Evolutionary conservation across 352 stramenopile species (phyloP), one percentile per base, ranked within the genome.

Genomic region (Pythium phragmiticola): DNA sequence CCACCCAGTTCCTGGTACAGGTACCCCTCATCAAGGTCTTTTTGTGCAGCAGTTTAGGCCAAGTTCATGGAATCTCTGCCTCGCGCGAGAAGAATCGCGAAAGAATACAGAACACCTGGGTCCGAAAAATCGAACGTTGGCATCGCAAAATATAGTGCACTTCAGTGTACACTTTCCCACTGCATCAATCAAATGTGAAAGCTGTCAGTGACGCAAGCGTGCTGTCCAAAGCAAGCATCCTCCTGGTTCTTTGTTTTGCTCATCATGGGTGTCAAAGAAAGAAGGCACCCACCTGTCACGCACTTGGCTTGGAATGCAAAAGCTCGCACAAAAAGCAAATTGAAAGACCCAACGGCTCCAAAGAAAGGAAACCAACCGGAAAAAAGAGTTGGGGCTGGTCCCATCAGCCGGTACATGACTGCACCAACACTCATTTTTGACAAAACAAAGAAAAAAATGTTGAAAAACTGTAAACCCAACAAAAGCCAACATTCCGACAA

Each of bases 331-430:
- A 19, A 58, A 30, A 47, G 39, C 36, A 37, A 47, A 12, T n/a
- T 3, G 9, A 46, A 51, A 57, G 39, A 43, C 49, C 58, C 45
- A 62, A 52, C 47, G 48, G 48, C 58, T 65, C 48, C 48, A 65
- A 65, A 65, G 48, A 65, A 65, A 65, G 57, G 47, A 43, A 65
- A 58, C 57, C 45, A 37, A 57, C 46, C 34, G n/a, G 30, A 43
- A 43, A 46, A 21, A 54, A 33, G 36, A 57, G 33, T 41, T 30
- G 28, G 16, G n/a, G 7, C 16, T 26, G 3, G 17, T 26, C 50
- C 8, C 34, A n/a, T 12, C 39, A 46, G 17, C 39, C 14, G 39
- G 39, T 23, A 13, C 46, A 5, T 4, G 12, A 49, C 26, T 26
- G 17, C 7, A 46, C 39, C 39, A n/a, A 46, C 39, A 46, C 39